phyloP scores from a whole-genome alignment of 495 filamentous ascomycete genomes.

The Astrocystis sublimbata region DNA sequence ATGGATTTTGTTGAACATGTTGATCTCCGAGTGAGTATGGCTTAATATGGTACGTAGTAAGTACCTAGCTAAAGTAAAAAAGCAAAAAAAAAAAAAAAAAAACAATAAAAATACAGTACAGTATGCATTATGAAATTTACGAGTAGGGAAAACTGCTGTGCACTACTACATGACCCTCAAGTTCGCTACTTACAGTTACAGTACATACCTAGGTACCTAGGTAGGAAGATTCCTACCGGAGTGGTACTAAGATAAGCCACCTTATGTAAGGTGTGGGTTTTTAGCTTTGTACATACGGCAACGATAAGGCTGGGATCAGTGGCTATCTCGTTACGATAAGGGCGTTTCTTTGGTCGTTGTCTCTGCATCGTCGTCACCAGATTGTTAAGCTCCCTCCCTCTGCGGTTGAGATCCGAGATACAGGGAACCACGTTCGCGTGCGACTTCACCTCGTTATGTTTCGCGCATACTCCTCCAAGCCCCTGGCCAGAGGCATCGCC shows the following conservation, averaged over 20 bases:
- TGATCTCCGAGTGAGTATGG: too few species aligned
- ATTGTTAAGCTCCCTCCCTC: constrained; percentile 7
- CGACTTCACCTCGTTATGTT: constrained; percentile 26
- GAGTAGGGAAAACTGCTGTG: too few species aligned
- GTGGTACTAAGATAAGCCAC: neutral
- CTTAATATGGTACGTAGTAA: too few species aligned
- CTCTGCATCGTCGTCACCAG: constrained; percentile 1
- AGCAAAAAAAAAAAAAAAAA: too few species aligned
- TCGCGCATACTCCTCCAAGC: constrained; percentile 29
- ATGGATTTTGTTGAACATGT: too few species aligned
- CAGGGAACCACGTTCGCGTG: neutral
- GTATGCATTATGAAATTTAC: too few species aligned
- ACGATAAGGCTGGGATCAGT: constrained; percentile 2
- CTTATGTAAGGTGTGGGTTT: neutral
- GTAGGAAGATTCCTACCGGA: too few species aligned
- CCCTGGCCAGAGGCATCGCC: constrained; percentile 26
- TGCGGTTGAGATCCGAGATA: neutral
- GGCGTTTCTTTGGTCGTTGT: neutral
- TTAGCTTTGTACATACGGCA: neutral
- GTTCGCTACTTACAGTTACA: too few species aligned
- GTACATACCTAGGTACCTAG: too few species aligned
- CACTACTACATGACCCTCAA: too few species aligned
- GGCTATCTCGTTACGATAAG: neutral
- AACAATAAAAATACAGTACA: too few species aligned
- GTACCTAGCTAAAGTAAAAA: too few species aligned